Evolutionary conservation across 2,329 filamentous ascomycete genomes (phyloP), one percentile per base, ranked within the genome.

Genomic region (Ceratocystiopsis sp.): DNA sequence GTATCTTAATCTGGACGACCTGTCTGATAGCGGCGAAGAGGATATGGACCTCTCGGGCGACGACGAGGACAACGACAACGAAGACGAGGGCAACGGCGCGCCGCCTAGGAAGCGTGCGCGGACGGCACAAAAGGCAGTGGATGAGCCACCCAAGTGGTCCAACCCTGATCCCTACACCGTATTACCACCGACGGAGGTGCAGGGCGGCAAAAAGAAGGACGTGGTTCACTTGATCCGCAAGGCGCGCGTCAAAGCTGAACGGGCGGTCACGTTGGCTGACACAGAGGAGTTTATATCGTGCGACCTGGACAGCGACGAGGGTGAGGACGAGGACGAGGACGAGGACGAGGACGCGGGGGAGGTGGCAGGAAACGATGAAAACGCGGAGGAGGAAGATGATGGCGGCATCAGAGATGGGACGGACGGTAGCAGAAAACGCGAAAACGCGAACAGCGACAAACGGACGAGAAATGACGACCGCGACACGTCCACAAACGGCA

Each of bases 81-180:
- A 59, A 1, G 65, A 63, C 48, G 45, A 53, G 51, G 50, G 55
- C 53, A 49, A 59, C 11, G 41, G 13, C 18, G 38, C 37, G 13
- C 46, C 48, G 39, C 46, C 43, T 6, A 43, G 45, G 35, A 53
- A 53, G 34, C 50, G 48, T 3, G 41, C 46, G 1, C 49, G 32
- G 33, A 29, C 38, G 14, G 34, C 32, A 11, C 35, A 42, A 18
- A 12, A 19, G 15, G 17, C 13, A 7, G 19, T 33, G 3, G 32
- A 37, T 10, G 60, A 57, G 6, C 25, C 25, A 11, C 85, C 86
- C 3, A 86, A 82, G 58, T 96, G 89, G 89, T 94, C 86, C 5
- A 96, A 96, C 52, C 87, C 89, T 4, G 89, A 96, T 57, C 86
- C 87, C 0, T 95, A 96, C 60, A 93, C 84, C 7, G 82, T 76